phyloP scores from a whole-genome alignment of 352 stramenopile genomes.

The Albugo candida region DNA sequence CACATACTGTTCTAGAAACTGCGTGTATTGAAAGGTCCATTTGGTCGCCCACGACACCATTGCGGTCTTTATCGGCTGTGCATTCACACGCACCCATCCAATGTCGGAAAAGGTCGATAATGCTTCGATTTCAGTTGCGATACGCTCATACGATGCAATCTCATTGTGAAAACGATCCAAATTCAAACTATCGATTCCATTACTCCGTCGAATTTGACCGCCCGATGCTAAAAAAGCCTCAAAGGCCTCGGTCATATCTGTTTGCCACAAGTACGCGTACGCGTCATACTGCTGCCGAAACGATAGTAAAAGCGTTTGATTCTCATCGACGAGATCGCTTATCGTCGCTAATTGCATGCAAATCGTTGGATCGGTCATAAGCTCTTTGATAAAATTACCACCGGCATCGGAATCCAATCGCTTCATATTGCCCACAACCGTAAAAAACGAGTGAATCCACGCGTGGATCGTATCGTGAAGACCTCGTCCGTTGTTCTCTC shows the following conservation, averaged over 20 bases:
- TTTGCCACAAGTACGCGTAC: conserved; percentile 93
- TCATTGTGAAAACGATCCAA: conserved; percentile 90
- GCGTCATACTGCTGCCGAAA: conserved; percentile 91
- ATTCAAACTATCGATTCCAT: conserved; percentile 81
- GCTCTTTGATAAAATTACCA: conserved; percentile 94
- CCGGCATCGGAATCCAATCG: conserved; percentile 85
- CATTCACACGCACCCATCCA: conserved; percentile 95
- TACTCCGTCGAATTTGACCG: conserved; percentile 24
- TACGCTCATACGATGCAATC: conserved; percentile 91
- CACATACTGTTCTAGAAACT: conserved; percentile 85
- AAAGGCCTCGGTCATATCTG: conserved; percentile 85
- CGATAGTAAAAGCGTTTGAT: conserved; percentile 81
- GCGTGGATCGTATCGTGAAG: conserved; percentile 88
- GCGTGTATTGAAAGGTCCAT: conserved; percentile 93
- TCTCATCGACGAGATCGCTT: conserved; percentile 82
- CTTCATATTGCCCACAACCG: conserved; percentile 92
- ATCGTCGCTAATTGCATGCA: conserved; percentile 88
- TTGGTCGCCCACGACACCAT: conserved; percentile 91
- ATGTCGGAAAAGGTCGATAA: conserved; percentile 84
- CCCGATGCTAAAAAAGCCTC: conserved; percentile 78
- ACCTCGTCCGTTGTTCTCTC: conserved; percentile 83
- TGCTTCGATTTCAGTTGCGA: conserved; percentile 80
- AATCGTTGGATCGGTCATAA: conserved; percentile 91
- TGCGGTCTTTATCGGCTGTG: conserved; percentile 91
- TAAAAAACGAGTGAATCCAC: conserved; percentile 94